Conservation (phyloP, 2,329 filamentous ascomycete species). For the Rasamsonia emersonii region DNA sequence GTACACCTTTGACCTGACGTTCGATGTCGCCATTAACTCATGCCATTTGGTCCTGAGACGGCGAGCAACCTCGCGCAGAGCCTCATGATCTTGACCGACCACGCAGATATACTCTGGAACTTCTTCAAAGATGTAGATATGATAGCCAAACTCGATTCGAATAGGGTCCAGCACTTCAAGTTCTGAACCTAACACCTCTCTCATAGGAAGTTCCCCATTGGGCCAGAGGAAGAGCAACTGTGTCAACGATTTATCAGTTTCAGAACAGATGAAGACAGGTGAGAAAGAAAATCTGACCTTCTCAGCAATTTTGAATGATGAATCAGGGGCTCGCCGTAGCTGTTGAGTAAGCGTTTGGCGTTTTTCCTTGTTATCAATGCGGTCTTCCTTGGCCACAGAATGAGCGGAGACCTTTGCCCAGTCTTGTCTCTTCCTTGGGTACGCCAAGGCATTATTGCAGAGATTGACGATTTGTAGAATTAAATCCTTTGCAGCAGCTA, state of each 20-base stretch:
- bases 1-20: constrained; percentile 24
- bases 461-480: constrained; percentile 11
- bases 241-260: constrained; percentile 2
- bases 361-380: constrained; percentile 15
- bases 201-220: constrained; percentile 30
- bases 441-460: constrained; percentile 10
- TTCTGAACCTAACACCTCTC: constrained; percentile 32
- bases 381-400: constrained; percentile 17
- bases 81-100: constrained; percentile 22
- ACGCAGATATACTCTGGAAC: constrained; percentile 23
- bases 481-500: constrained; percentile 15
- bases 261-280: no score
- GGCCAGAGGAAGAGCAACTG: constrained; percentile 40
- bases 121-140: constrained; percentile 30
- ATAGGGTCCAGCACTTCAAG: constrained; percentile 39
- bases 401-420: constrained; percentile 19
- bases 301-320: constrained; percentile 15
- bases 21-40: constrained; percentile 18
- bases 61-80: constrained; percentile 28
- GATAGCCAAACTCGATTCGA: constrained; percentile 30
- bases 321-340: constrained; percentile 19
- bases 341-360: constrained; percentile 15
- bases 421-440: constrained; percentile 12
- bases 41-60: constrained; percentile 20
- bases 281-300: constrained; percentile 16